Conservation (phyloP, 2,329 filamentous ascomycete genomes). For the Colletotrichum sp. region DNA sequence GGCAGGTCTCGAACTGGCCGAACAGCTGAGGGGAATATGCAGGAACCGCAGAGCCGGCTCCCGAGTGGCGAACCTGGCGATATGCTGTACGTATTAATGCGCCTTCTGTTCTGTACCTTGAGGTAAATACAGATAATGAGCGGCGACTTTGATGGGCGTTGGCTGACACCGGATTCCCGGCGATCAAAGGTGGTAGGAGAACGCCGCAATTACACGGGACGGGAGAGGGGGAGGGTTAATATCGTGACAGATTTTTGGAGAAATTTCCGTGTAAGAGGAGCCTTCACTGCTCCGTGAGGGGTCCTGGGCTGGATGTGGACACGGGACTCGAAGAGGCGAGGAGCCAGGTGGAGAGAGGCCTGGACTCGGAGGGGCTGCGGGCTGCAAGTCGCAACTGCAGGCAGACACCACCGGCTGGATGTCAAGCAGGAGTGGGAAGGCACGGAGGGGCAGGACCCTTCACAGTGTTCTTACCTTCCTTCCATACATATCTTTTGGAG, state of each 20-base stretch:
- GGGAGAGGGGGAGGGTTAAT: neutral
- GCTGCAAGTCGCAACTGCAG: neutral
- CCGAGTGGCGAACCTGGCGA: neutral
- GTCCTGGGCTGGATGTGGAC: neutral
- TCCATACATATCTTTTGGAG: neutral
- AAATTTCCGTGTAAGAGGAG: neutral
- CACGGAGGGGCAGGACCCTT: neutral
- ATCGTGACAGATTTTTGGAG: neutral
- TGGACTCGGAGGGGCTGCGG: neutral
- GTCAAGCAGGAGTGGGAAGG: neutral
- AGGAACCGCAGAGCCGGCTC: conserved; percentile 1
- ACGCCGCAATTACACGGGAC: neutral
- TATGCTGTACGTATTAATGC: neutral
- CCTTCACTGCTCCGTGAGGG: neutral
- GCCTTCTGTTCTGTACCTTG: neutral
- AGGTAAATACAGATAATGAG: neutral
- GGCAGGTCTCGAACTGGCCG: neutral
- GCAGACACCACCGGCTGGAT: neutral
- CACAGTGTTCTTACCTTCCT: neutral
- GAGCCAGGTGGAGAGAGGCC: neutral
- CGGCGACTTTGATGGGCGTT: neutral
- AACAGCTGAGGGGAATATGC: neutral
- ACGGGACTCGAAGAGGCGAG: neutral
- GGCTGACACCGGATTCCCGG: neutral
- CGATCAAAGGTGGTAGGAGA: neutral